A percentile compares a stretch with the other conserved stretches of the same genome.
Conservation (phyloP, 768 basidiomycete species). For the Pleurotus cornucopiae region DNA sequence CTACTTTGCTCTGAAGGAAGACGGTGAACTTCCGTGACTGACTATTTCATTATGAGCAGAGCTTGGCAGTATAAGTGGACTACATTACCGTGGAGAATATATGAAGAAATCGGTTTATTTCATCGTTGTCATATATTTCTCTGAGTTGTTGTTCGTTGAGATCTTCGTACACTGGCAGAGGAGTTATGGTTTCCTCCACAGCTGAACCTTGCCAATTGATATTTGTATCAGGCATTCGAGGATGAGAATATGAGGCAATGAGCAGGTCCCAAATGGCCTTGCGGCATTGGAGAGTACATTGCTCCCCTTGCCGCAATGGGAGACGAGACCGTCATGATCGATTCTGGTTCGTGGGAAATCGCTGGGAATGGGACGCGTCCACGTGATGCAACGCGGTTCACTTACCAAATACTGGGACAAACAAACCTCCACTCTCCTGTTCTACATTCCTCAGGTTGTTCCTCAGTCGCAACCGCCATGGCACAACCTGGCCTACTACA, state of each 20-base stretch:
- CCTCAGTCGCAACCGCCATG: slow-evolving; percentile 22
- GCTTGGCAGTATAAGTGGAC: background rate
- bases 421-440: slow-evolving; percentile 2
- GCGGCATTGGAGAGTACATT: no score
- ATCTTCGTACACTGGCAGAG: background rate
- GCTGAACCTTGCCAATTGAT: no score
- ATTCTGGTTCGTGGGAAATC: no score
- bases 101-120: slow-evolving; percentile 54
- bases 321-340: no score
- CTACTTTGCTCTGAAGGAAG: slow-evolving; percentile 11
- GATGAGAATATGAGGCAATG: no score
- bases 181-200: no score
- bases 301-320: no score
- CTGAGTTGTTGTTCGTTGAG: slow-evolving; percentile 52
- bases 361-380: slow-evolving; percentile 12
- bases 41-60: slow-evolving; percentile 27
- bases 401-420: background rate
- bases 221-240: no score
- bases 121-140: slow-evolving; percentile 58
- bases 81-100: slow-evolving; percentile 58
- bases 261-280: no score
- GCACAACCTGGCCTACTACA: slow-evolving; percentile 50
- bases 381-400: slow-evolving; percentile 21
- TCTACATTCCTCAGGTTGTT: background rate
- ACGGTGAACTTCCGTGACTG: slow-evolving; percentile 54